phyloP scores from a whole-genome alignment of 305 asterid genomes.

The Striga hermonthica region DNA sequence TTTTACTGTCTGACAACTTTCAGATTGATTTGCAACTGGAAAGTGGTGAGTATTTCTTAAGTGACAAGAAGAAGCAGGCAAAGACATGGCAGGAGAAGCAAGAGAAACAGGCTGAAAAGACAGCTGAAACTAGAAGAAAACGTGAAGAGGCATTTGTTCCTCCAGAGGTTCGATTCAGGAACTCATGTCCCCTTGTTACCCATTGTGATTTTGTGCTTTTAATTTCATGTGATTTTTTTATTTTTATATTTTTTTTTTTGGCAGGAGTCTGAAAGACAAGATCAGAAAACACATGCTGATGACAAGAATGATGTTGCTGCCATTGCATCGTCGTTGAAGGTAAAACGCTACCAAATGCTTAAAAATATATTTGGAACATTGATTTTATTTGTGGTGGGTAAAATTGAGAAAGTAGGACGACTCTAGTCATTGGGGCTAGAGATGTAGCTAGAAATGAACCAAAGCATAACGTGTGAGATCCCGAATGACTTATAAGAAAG shows the following conservation, averaged over 20 bases:
- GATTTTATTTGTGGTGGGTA: neutral
- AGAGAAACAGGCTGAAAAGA: conserved; percentile 77
- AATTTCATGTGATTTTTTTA: conserved; percentile 15
- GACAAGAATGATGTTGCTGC: conserved; percentile 53
- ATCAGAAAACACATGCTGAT: conserved; percentile 28
- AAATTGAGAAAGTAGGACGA: neutral
- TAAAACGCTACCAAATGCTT: conserved; percentile 28
- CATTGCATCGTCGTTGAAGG: conserved; percentile 63
- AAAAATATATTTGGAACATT: neutral
- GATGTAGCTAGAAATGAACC: no score
- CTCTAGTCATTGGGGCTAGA: no score
- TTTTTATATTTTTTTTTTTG: conserved; percentile 24
- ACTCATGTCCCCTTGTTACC: conserved; percentile 13
- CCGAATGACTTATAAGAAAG: no score
- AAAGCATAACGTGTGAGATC: no score
- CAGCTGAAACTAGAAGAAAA: conserved; percentile 66
- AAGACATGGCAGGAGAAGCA: conserved; percentile 89
- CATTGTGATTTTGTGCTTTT: conserved; percentile 7
- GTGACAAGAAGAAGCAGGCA: conserved; percentile 67
- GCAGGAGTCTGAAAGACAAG: conserved; percentile 57
- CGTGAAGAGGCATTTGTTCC: conserved; percentile 83
- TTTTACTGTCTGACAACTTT: conserved; percentile 22
- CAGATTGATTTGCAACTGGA: conserved; percentile 82
- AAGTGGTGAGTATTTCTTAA: conserved; percentile 84
- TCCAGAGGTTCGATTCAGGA: conserved; percentile 61